Evolutionary conservation across 148 eudicot genomes (phyloP), one percentile per base, ranked within the genome.

Genomic region (Diospyros lotus): DNA sequence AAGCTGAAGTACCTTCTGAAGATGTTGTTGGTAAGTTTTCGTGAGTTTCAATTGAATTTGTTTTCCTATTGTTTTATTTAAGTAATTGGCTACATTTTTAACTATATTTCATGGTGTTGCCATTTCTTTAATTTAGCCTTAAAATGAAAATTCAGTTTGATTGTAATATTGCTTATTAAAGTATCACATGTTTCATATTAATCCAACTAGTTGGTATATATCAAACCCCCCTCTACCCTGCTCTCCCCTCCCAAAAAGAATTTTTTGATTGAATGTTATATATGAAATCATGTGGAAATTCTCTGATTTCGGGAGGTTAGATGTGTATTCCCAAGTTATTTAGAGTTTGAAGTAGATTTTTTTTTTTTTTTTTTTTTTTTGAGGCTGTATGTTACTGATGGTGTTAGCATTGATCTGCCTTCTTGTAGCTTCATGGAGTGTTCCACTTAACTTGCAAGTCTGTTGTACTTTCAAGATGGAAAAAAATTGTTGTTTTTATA

Each of bases 1-100:
- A 77, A 78, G 86, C 87, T 38, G 87, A 88, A 77, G 83, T 88
- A 17, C 89, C 91, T 6, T 78, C 89, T 4, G 84, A 80, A 74
- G 86, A 86, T 79, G 89, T 73, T 56, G 87, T 88, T 39, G 91
- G 91, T 88, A 66, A 82, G 84, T 72, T 38, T 59, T 13, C 44
- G 0, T 2, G 12, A 9, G 50, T 1, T 1, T 1, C 4, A 14
- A 2, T 40, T 65, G 6, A 42, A 48, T 1, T 51, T 68, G 17
- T 1, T 51, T 43, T 38, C 2, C 9, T 46, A 4, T n/a, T 45
- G 46, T 50, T 50, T 56, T 50, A 9, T 68, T 51, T 68, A 18
- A 28, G 41, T 3, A 68, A 3, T 51, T 68, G 6, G 41, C 6
- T 17, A 9, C 52, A 7, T 48, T 4, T 67, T 0, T 7, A 6